These are phyloP conservation scores for Starmerella potacharoeniae DNA, from an alignment of 805 yeast species.

Conservation along the genomic window DNA sequence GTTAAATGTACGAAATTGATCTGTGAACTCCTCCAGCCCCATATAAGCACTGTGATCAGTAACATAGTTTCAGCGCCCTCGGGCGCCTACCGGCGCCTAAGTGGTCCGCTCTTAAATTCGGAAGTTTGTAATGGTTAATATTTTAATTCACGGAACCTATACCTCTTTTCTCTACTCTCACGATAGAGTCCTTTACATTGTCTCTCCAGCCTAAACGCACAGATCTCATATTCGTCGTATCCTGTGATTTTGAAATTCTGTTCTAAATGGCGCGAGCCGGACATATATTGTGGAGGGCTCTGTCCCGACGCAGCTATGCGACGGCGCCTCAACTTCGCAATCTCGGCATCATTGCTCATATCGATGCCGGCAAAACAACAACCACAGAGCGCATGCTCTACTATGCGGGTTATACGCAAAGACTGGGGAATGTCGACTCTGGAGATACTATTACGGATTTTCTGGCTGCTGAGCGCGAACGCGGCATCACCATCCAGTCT, in stretches of 20 bases:
- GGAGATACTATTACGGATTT: slow-evolving; percentile 96
- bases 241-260: slow-evolving; percentile 1
- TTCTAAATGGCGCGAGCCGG: background rate
- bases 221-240: background rate
- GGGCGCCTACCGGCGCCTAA: too few relatives aligned
- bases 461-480: slow-evolving; percentile 73
- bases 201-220: too few relatives aligned
- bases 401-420: slow-evolving; percentile 65
- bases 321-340: slow-evolving; percentile 37
- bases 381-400: slow-evolving; percentile 94
- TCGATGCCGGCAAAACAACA: slow-evolving; percentile 97
- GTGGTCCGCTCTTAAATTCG: too few relatives aligned
- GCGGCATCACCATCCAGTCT: slow-evolving; percentile 93
- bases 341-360: slow-evolving; percentile 96
- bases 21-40: too few relatives aligned
- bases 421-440: slow-evolving; percentile 86
- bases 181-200: too few relatives aligned
- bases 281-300: background rate
- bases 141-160: too few relatives aligned
- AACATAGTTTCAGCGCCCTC: too few relatives aligned
- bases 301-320: background rate
- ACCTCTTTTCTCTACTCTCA: too few relatives aligned
- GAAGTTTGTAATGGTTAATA: too few relatives aligned
- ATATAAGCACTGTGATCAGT: too few relatives aligned
- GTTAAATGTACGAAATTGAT: too few relatives aligned